A percentile compares a stretch with the other conserved stretches of the same genome.
These are phyloP conservation scores for Notholithocarpus densiflorus DNA, from an alignment of 306 rosid species.

Conservation along the genomic window DNA sequence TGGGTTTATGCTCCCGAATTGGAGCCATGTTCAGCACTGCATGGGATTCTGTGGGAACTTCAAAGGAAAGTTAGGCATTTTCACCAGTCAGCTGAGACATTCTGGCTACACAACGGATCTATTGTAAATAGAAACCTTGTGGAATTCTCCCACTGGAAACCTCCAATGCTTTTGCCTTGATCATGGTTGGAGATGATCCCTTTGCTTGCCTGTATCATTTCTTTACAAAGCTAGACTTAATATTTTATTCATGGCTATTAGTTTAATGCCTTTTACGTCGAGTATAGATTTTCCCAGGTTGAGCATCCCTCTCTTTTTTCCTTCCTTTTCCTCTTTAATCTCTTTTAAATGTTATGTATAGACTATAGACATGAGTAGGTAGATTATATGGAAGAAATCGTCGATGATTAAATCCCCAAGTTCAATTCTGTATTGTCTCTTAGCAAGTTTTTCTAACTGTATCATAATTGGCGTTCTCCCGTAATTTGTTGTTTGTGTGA, in stretches of 20 bases:
- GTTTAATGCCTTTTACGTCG: no score
- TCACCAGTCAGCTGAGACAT: slow-evolving; percentile 90
- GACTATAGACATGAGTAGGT: no score
- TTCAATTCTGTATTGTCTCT: no score
- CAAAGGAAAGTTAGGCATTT: slow-evolving; percentile 87
- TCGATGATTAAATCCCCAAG: no score
- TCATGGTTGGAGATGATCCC: slow-evolving; percentile 3
- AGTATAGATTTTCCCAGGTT: no score
- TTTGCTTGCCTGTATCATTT: slow-evolving; percentile 17
- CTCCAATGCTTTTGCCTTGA: slow-evolving; percentile 81
- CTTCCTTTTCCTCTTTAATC: no score
- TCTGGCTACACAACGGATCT: slow-evolving; percentile 90
- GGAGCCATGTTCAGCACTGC: slow-evolving; percentile 85
- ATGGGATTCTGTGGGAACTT: slow-evolving; percentile 88
- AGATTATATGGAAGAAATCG: no score
- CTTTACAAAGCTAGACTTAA: background rate
- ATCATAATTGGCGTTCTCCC: no score
- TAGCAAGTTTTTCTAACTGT: no score
- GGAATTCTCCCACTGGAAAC: slow-evolving; percentile 72
- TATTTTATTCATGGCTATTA: background rate
- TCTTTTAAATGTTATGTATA: no score
- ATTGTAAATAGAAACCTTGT: slow-evolving; percentile 64
- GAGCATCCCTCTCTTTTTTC: no score
- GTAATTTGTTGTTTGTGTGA: no score
- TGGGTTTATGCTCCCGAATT: slow-evolving; percentile 68